Conservation (phyloP, 1,284 basidiomycete genomes). For the Amylostereum areolatum region DNA sequence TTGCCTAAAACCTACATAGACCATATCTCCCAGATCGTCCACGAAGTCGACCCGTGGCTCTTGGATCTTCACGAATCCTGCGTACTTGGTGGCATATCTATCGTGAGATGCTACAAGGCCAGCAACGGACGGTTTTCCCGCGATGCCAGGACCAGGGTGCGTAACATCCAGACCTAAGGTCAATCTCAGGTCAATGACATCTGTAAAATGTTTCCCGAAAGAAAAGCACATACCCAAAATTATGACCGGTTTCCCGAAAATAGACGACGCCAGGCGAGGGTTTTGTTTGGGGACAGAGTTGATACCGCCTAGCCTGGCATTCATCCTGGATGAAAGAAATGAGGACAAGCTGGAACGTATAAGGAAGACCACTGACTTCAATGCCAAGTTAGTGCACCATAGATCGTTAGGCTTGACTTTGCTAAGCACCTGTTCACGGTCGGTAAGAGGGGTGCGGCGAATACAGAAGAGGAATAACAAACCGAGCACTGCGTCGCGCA, state of each 20-base stretch:
- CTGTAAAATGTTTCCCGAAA: too few relatives aligned
- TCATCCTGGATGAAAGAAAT: conserved; percentile 28
- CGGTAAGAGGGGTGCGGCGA: conserved; percentile 4
- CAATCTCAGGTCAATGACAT: too few relatives aligned
- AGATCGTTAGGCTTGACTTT: conserved; percentile 29
- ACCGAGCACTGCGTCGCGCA: conserved; percentile 26
- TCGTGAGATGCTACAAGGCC: conserved; percentile 50
- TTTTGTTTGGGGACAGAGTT: conserved; percentile 24
- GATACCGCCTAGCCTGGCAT: conserved; percentile 37
- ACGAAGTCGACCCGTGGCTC: conserved; percentile 46
- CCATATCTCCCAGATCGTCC: conserved; percentile 33
- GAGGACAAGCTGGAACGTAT: neutral
- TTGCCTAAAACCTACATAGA: conserved; percentile 25
- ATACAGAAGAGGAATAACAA: conserved; percentile 5
- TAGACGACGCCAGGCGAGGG: too few relatives aligned
- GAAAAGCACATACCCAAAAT: too few relatives aligned
- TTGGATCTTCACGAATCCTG: conserved; percentile 38
- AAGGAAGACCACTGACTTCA: conserved; percentile 31
- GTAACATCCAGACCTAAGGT: conserved; percentile 43
- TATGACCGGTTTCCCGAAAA: too few relatives aligned
- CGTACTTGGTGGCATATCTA: conserved; percentile 28
- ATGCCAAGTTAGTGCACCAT: conserved; percentile 42
- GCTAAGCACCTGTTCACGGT: conserved; percentile 20
- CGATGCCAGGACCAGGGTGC: conserved; percentile 39
- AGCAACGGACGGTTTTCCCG: conserved; percentile 41